Base-by-base conservation (phyloP, 1,284 basidiomycete genomes). In the Moesziomyces sp. region DNA sequence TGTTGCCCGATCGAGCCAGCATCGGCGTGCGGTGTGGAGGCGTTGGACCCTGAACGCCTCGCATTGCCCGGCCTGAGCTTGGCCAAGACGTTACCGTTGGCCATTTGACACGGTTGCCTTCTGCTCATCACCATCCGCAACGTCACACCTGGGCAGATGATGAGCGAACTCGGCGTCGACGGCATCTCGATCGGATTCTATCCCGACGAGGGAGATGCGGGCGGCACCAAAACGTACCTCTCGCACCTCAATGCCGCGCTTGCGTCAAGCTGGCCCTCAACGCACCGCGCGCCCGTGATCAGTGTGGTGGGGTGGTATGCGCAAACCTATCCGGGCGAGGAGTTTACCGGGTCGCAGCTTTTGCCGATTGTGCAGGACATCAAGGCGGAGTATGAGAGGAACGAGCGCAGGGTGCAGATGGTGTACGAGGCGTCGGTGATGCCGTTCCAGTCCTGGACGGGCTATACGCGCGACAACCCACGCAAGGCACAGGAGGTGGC, bases 191-290 rank as follows among this genome's bases (percentile, higher is more conserved):
- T 71, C 40, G 68, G 62, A 38, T 61, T 71, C 47, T 66, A 66
- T 33, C 68, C 68, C 13, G 68, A 71, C 49, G 68, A 66, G 58
- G 68, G 68, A 40, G 68, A 71, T 59, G 62, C 68, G 8, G 68
- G 68, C 24, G 68, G 68, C 8, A 46, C 24, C 26, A 62, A 58
- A 19, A 55, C 63, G 11, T 62, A 62, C 46, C 59, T 66, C 21
- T 72, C 69, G 9, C 40, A 61, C 35, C 69, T 72, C 55, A 72
- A 66, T 38, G 2, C 28, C 6, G 55, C 63, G n/a, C 59, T 72
- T 18, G n/a, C 58, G 14, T 7, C 28, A 5, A 49, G 53, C 33
- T 58, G 43, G 35, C 28, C 54, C 11, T 14, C 24, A n/a, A 7
- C 33, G 3, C 46, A 6, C 9, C 11, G 11, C 45, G 16, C 46